Conservation (phyloP, 225 moss, liverwort and hornwort genomes). For the Bryoerythrophyllum caledonicum region DNA sequence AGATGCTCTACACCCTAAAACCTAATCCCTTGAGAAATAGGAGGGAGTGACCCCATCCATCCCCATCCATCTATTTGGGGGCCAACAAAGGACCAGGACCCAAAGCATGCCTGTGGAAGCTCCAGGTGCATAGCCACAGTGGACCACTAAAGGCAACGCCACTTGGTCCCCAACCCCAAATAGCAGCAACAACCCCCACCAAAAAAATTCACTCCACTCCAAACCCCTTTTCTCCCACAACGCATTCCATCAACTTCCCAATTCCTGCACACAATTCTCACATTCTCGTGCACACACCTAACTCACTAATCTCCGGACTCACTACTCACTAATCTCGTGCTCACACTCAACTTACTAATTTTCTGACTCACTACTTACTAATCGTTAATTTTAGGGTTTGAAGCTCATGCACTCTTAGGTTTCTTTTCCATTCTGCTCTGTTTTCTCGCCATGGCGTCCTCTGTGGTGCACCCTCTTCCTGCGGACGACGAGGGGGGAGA, state of each 20-base stretch:
- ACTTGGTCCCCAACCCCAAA: neutral
- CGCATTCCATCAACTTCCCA: too few species aligned
- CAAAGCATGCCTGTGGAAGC: neutral
- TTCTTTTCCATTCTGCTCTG: neutral
- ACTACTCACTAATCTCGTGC: neutral
- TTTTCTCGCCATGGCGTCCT: conserved; percentile 21
- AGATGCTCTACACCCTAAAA: too few species aligned
- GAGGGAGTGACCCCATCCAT: too few species aligned
- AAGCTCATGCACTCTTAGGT: neutral
- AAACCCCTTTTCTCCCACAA: neutral
- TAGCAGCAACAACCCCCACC: neutral
- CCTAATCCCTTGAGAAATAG: too few species aligned
- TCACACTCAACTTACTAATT: neutral
- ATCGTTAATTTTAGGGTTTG: neutral
- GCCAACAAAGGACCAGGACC: too few species aligned
- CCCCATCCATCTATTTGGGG: too few species aligned
- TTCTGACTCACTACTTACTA: neutral
- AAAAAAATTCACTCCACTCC: neutral
- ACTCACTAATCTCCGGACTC: too few species aligned
- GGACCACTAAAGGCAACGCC: neutral
- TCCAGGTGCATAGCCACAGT: neutral
- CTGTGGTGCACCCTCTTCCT: neutral
- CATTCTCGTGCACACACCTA: too few species aligned
- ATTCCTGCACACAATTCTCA: too few species aligned
- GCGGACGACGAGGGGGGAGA: conserved; percentile 18